phyloP scores from a whole-genome alignment of 2,329 filamentous ascomycete genomes.

The Cordyceps cicadae region DNA sequence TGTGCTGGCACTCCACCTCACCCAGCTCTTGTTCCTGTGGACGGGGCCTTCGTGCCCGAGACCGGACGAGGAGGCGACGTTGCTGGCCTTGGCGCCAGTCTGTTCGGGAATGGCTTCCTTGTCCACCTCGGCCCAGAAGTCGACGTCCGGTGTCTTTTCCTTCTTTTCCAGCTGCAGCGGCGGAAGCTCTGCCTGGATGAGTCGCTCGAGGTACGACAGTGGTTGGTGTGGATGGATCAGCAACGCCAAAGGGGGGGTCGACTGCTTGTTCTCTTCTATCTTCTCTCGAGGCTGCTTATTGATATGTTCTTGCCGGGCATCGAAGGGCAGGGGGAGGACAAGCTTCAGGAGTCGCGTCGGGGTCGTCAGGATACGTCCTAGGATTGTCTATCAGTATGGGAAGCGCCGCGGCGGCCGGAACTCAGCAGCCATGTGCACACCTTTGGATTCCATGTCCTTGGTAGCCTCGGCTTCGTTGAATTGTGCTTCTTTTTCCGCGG shows the following conservation, averaged over 20 bases:
- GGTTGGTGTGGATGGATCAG: conserved; percentile 86
- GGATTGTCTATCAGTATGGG: background rate
- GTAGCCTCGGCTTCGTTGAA: conserved; percentile 10
- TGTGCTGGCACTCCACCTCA: conserved; percentile 80
- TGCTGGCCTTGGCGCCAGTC: conserved; percentile 25
- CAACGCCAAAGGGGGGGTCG: conserved; percentile 73
- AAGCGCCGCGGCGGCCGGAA: background rate
- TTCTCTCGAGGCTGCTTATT: conserved; percentile 32
- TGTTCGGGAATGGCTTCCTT: conserved; percentile 39
- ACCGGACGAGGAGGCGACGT: conserved; percentile 64
- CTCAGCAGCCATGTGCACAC: conserved; percentile 5
- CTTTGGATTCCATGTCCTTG: conserved; percentile 17
- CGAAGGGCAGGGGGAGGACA: conserved; percentile 59
- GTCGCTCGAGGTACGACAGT: conserved; percentile 77
- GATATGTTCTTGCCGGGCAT: conserved; percentile 30
- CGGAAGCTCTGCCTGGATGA: conserved; percentile 82
- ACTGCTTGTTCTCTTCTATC: conserved; percentile 24
- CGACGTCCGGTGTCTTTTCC: conserved; percentile 65
- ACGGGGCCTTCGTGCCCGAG: conserved; percentile 52
- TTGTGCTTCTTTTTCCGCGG: background rate
- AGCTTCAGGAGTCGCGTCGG: conserved; percentile 74
- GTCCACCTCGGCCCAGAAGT: conserved; percentile 71
- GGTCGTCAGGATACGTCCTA: conserved; percentile 70
- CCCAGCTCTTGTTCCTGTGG: conserved; percentile 48
- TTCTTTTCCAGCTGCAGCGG: conserved; percentile 54